These are phyloP conservation scores for Jasminum sambac DNA, from an alignment of 257 asterid genomes.

Conservation along the genomic window DNA sequence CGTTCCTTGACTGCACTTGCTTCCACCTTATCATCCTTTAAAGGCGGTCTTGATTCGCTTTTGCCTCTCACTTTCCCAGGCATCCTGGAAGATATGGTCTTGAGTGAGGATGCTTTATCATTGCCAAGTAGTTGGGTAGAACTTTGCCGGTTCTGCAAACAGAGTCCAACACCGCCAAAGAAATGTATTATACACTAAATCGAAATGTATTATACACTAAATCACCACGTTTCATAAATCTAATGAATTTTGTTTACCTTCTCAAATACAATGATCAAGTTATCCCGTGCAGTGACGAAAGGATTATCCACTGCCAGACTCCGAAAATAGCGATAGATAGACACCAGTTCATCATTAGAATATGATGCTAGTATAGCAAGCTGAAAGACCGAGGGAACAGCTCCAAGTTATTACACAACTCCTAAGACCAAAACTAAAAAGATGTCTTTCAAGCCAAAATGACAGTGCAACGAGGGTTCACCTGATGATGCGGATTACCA, in stretches of 20 bases:
- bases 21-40: constrained; percentile 51
- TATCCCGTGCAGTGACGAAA: constrained; percentile 84
- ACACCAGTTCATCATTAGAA: constrained; percentile 77
- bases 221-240: not conserved
- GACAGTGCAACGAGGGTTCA: constrained; percentile 17
- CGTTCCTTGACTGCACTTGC: constrained; percentile 43
- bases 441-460: constrained; percentile 11
- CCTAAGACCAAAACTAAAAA: not conserved
- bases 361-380: constrained; percentile 93
- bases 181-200: not conserved
- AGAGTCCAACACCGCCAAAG: not conserved
- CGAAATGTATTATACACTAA: not conserved
- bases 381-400: constrained; percentile 42
- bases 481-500: constrained; percentile 99
- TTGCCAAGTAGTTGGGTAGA: constrained; percentile 58
- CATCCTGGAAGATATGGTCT: constrained; percentile 38
- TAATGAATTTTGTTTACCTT: constrained; percentile 55
- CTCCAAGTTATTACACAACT: constrained; percentile 6
- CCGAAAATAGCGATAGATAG: constrained; percentile 88
- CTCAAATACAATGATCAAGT: constrained; percentile 92
- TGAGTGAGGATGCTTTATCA: constrained; percentile 47
- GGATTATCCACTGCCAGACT: constrained; percentile 87
- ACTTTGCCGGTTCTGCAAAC: constrained; percentile 74
- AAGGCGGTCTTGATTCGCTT: constrained; percentile 52
- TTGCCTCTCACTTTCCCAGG: constrained; percentile 65